These are phyloP conservation scores for Candida cerambycidarum DNA, from an alignment of 805 yeast species.

Conservation along the genomic window DNA sequence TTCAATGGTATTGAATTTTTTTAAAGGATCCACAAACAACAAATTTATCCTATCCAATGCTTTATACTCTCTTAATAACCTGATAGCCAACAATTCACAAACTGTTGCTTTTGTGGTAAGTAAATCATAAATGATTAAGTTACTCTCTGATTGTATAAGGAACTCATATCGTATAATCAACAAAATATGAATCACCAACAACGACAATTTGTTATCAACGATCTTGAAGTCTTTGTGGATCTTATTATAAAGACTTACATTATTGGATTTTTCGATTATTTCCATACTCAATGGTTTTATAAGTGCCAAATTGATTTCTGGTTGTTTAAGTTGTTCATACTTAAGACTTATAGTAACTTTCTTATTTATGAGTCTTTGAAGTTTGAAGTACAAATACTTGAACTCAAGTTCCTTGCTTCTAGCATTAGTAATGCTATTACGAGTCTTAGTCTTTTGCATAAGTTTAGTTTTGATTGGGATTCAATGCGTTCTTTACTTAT, in stretches of 20 bases:
- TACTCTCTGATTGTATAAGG: conserved; percentile 38
- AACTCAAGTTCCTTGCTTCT: conserved; percentile 29
- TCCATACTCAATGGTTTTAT: conserved; percentile 47
- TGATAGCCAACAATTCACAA: conserved; percentile 53
- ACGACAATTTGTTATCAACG: conserved; percentile 21
- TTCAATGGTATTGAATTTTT: conserved; percentile 48
- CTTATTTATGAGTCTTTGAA: conserved; percentile 43
- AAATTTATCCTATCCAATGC: conserved; percentile 44
- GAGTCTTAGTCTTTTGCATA: conserved; percentile 15
- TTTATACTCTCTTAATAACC: conserved; percentile 48
- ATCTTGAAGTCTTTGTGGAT: conserved; percentile 29
- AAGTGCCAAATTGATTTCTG: conserved; percentile 48
- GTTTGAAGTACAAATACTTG: conserved; percentile 37
- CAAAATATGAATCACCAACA: conserved; percentile 30
- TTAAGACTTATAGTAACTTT: conserved; percentile 46
- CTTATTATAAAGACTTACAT: conserved; percentile 32
- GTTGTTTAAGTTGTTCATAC: conserved; percentile 51
- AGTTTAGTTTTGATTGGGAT: not conserved
- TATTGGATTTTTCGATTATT: conserved; percentile 39
- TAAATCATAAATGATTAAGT: conserved; percentile 36
- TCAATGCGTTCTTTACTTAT: not conserved
- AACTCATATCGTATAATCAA: conserved; percentile 38
- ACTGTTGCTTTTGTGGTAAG: conserved; percentile 47
- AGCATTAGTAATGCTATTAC: conserved; percentile 11
- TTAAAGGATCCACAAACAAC: conserved; percentile 47